Conservation (phyloP, 2,329 filamentous ascomycete genomes). For the Diaporthe eres region DNA sequence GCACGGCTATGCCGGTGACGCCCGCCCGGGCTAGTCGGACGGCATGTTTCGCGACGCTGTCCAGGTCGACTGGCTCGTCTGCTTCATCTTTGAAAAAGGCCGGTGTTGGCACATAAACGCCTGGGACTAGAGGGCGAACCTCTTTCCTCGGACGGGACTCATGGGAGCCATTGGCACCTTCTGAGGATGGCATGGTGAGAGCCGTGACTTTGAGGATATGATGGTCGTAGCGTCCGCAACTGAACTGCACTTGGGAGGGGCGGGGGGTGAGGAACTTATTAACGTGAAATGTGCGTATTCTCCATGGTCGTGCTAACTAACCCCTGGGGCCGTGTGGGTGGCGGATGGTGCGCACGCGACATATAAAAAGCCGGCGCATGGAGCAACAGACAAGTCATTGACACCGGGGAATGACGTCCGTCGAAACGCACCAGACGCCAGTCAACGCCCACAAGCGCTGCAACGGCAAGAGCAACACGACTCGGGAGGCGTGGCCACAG, state of each 20-base stretch:
- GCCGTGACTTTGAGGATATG: not conserved
- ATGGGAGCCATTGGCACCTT: conserved; percentile 3
- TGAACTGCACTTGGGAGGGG: not conserved
- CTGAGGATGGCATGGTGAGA: conserved; percentile 14
- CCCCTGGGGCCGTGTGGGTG: not conserved
- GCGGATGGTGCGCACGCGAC: conserved; percentile 19
- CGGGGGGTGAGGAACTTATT: too few relatives aligned
- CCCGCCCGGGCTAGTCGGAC: conserved; percentile 71
- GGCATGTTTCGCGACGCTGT: conserved; percentile 63
- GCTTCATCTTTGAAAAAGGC: conserved; percentile 62
- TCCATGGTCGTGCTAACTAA: not conserved
- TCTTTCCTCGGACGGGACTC: not conserved
- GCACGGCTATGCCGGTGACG: conserved; percentile 72
- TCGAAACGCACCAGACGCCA: conserved; percentile 1
- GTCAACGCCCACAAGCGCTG: conserved; percentile 29
- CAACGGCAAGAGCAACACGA: conserved; percentile 30
- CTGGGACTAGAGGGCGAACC: conserved; percentile 46
- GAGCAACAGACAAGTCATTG: conserved; percentile 26
- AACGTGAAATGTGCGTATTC: not conserved
- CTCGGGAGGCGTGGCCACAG: conserved; percentile 21
- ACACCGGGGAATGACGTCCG: conserved; percentile 20
- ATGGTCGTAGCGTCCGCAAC: too few relatives aligned
- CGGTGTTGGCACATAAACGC: conserved; percentile 70
- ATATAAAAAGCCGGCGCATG: not conserved
- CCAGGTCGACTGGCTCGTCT: conserved; percentile 66